A percentile compares a stretch with the other conserved stretches of the same genome.
phyloP scores from a whole-genome alignment of 164 flowering plant genomes.

The Litsea cubeba region DNA sequence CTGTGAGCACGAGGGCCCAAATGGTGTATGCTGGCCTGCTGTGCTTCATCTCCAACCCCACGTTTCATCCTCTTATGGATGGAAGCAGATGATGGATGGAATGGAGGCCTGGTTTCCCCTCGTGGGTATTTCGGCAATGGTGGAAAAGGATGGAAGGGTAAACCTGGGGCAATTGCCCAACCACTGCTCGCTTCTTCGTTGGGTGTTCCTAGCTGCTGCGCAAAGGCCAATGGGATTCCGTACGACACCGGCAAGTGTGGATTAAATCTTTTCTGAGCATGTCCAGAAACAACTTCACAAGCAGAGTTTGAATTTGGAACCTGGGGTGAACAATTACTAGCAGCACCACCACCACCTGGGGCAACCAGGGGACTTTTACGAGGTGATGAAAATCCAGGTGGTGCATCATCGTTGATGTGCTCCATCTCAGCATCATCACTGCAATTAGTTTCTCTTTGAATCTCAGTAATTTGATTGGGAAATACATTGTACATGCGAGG shows the following conservation, averaged over 20 bases:
- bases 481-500: slow-evolving; percentile 11
- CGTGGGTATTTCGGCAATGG: slow-evolving; percentile 68
- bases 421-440: slow-evolving; percentile 10
- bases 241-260: slow-evolving; percentile 64
- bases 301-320: slow-evolving; percentile 15
- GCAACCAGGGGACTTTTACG: slow-evolving; percentile 18
- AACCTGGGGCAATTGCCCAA: slow-evolving; percentile 63
- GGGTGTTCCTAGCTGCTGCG: slow-evolving; percentile 53
- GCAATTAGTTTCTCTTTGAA: slow-evolving; percentile 7
- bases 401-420: slow-evolving; percentile 23
- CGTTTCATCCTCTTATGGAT: slow-evolving; percentile 6
- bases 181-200: slow-evolving; percentile 27
- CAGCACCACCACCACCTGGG: slow-evolving; percentile 17
- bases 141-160: slow-evolving; percentile 85
- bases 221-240: slow-evolving; percentile 56
- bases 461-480: slow-evolving; percentile 9
- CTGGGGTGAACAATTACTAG: slow-evolving; percentile 5
- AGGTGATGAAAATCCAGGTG: slow-evolving; percentile 57
- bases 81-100: slow-evolving; percentile 12
- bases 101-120: slow-evolving; percentile 13
- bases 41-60: slow-evolving; percentile 21
- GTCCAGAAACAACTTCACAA: slow-evolving; percentile 35
- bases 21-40: slow-evolving; percentile 7
- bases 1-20: slow-evolving; percentile 22
- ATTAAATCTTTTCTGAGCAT: slow-evolving; percentile 43